Evolutionary conservation across 257 asterid genomes (phyloP), one percentile per base, ranked within the genome.

Genomic region (Gentiana dahurica): DNA sequence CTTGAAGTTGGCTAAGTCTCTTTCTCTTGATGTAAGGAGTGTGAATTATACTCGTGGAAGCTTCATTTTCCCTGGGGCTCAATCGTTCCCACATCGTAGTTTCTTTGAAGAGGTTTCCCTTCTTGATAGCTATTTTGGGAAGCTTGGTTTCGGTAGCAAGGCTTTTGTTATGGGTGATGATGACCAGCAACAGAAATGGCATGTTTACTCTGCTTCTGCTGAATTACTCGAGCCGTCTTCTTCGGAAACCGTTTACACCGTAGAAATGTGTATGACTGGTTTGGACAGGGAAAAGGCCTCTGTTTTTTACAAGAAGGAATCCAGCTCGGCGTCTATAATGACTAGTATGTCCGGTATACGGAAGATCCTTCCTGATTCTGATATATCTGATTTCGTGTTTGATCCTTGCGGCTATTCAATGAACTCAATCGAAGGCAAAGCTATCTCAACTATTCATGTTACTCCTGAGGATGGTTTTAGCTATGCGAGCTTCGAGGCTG

Each of bases 381-480:
- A 69, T 0, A 81, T 84, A 15, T 87, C 89, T 12, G 95, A 84
- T 64, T 87, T 84, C 54, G 95, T 79, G 75, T 87, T 87, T 57
- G 95, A 84, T 32, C 95, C 95, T 0, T 87, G 95, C 60, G 95
- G 95, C 12, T 87, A 87, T 64, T 87, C 95, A 38, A 87, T 87
- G 95, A 87, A 87, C 60, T 81, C 95, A 32, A 75, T 87, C 34
- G 96, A 87, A 64, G 94, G 68, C 13, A 59, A 61, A 51, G 94
- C 96, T 0, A 35, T 84, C 2, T 83, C 94, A 9, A 84, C 95
- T 41, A 87, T 87, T 49, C 95, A 87, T 53, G 78, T 87, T 37
- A 87, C 96, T 1, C 96, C 96, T 0, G 96, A 87, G 56, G 96
- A 87, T 45, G 96, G 96, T 38, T 87, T 87, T 55, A 87, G 94